Conservation (phyloP, 768 basidiomycete species). For the Porphyrellus cyaneotinctus region DNA sequence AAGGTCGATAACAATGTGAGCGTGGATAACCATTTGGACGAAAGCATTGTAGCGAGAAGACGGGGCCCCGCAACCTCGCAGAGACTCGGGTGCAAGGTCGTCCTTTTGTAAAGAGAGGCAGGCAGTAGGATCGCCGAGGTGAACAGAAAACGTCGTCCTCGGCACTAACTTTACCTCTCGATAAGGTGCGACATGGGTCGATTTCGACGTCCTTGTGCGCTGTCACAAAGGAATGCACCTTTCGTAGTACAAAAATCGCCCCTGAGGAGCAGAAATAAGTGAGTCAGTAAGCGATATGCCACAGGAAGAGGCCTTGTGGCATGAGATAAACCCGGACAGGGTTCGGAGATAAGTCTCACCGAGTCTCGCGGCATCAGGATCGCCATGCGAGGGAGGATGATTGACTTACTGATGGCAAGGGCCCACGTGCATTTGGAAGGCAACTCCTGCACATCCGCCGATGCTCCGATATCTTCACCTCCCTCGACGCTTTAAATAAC, state of each 20-base stretch:
- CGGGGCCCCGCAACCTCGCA: background rate
- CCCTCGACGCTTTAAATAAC: constrained; percentile 24
- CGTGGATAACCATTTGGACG: background rate
- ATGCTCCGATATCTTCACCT: constrained; percentile 7
- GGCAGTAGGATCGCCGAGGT: constrained; percentile 6
- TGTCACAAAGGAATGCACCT: background rate
- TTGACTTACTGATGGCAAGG: constrained; percentile 12
- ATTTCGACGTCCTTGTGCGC: constrained; percentile 7
- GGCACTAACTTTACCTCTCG: constrained; percentile 8
- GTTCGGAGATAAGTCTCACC: constrained; percentile 8
- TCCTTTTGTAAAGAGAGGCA: constrained; percentile 15
- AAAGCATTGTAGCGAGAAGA: background rate
- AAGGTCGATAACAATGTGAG: constrained; percentile 11
- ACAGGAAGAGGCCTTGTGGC: constrained; percentile 7
- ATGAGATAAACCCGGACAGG: constrained; percentile 4
- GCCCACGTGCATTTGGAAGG: background rate
- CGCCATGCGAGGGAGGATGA: constrained; percentile 1
- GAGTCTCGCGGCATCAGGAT: constrained; percentile 3
- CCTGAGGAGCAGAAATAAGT: constrained; percentile 5
- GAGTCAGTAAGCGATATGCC: constrained; percentile 9
- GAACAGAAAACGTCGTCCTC: constrained; percentile 9
- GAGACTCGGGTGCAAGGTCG: background rate
- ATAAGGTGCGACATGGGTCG: constrained; percentile 14
- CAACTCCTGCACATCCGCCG: constrained; percentile 6
- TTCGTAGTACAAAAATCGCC: constrained; percentile 2